These are phyloP conservation scores for Globisporangium paroecandrum DNA, from an alignment of 352 stramenopile genomes.

Conservation along the genomic window DNA sequence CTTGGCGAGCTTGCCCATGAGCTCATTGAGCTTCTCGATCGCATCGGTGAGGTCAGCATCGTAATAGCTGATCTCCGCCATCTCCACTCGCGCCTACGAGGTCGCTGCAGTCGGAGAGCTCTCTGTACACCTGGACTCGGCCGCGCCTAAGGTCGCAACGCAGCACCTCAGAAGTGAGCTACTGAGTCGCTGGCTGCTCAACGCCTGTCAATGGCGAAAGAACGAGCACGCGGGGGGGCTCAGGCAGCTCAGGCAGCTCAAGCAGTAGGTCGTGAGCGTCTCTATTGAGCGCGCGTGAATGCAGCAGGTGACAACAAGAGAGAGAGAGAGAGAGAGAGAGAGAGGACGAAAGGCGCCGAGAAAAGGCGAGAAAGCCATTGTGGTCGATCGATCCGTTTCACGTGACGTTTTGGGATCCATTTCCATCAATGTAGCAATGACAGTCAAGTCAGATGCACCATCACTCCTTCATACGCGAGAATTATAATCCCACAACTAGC, in stretches of 20 bases:
- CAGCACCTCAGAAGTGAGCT: not conserved
- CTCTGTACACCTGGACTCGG: not conserved
- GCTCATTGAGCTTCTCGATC: constrained; percentile 80
- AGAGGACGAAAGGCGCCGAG: constrained; percentile 1
- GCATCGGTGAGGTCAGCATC: constrained; percentile 81
- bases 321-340: not conserved
- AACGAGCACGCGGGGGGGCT: not conserved
- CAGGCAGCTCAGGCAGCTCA: constrained; percentile 1
- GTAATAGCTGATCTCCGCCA: constrained; percentile 88
- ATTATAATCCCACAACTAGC: not conserved
- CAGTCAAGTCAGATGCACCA: not conserved
- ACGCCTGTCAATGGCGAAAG: not conserved
- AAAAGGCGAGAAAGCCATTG: constrained; percentile 4
- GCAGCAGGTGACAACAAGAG: not conserved
- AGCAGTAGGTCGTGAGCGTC: not conserved
- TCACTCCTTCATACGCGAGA: not conserved
- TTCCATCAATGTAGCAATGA: not conserved
- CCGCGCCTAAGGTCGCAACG: not conserved
- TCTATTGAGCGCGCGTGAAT: not conserved
- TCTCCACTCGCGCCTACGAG: constrained; percentile 16
- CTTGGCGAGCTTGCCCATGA: constrained; percentile 82
- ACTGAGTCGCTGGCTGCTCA: not conserved
- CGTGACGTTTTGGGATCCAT: constrained; percentile 11
- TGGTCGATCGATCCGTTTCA: constrained; percentile 1
- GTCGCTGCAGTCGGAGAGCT: not conserved